Evolutionary conservation across 768 basidiomycete genomes (phyloP).

Genomic region (Psilocybe tampanensis): DNA sequence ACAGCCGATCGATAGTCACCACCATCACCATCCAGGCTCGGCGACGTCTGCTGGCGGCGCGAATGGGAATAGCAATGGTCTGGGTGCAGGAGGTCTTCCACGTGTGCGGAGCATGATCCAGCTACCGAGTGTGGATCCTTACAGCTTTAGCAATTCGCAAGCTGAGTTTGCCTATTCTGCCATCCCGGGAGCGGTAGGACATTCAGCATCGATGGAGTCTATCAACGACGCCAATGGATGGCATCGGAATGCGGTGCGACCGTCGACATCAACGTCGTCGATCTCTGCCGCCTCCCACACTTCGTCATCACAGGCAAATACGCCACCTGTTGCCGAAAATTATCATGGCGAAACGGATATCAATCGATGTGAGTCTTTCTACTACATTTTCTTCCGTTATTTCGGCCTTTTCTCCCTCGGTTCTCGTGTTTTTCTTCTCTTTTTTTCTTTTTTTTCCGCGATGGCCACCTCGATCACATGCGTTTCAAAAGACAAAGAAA

Average conservation of each 20-base stretch:
- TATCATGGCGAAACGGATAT: slow-evolving; percentile 75
- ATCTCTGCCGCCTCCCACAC: slow-evolving; percentile 78
- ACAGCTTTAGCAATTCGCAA: slow-evolving; percentile 63
- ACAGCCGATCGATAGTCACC: slow-evolving; percentile 61
- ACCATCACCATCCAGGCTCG: slow-evolving; percentile 19
- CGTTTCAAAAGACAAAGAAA: too few species aligned
- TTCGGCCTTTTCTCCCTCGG: neutral
- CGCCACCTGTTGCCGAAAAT: slow-evolving; percentile 72
- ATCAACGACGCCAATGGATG: slow-evolving; percentile 50
- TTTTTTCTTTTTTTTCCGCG: neutral
- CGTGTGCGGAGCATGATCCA: slow-evolving; percentile 86
- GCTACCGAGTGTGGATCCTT: slow-evolving; percentile 71
- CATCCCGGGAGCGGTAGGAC: slow-evolving; percentile 47
- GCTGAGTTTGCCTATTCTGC: slow-evolving; percentile 85
- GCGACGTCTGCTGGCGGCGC: neutral
- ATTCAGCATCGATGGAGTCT: slow-evolving; percentile 43
- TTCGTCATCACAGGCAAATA: slow-evolving; percentile 81
- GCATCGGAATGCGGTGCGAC: slow-evolving; percentile 57
- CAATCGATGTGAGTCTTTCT: slow-evolving; percentile 72
- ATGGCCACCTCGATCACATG: neutral
- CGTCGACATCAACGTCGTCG: slow-evolving; percentile 77
- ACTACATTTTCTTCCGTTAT: neutral
- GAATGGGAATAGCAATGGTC: neutral
- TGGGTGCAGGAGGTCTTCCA: slow-evolving; percentile 45
- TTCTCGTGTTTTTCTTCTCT: neutral